Base-by-base conservation (phyloP, 73 alveolate species). In the Tetrahymena elliotti region DNA sequence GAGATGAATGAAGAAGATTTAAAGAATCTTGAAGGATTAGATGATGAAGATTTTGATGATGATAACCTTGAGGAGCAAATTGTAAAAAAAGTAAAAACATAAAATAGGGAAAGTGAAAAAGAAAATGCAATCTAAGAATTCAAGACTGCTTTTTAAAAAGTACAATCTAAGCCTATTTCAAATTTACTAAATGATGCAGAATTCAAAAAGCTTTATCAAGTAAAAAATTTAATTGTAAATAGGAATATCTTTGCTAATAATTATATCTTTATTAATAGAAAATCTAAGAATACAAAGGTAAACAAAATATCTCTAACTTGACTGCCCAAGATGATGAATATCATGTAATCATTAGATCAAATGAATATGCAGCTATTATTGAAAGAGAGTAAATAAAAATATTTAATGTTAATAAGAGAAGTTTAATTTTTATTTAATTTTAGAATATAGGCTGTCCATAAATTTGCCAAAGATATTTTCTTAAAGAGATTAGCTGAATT, bases 401-500 rank as follows among this genome's bases (percentile, higher is more conserved):
- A n/a, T 9, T 54, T 54, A 16, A 1, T 1, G 2, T 54, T 54
- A 1, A n/a, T 54, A n/a, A 1, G 6, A n/a, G 7, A n/a, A n/a
- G 3, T n/a, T n/a, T 11, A 22, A 1, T 68, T 84, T 47, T 83
- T 82, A 20, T 33, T 83, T 94, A 18, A 94, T 33, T 9, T 83
- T 83, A 94, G 96, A 92, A 94, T 94, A 34, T 37, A 83, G 24
- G 93, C 92, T 38, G 93, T 97, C 10, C 98, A 98, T 92, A 97
- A 98, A 93, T 83, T 53, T 82, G 93, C 96, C 6, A 93, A 97
- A 93, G 99, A 97, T 53, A 96, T 98, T 37, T 99, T 97, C 94
- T 96, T 96, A 4, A 84, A 97, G 53, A 97, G 95, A 93, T 98
- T 99, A 95, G 97, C 98, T 36, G 99, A 99, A 96, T 96, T 99